These are phyloP conservation scores for Trypanosoma brucei DNA, from an alignment of 208 protist genomes.

Conservation along the genomic window DNA sequence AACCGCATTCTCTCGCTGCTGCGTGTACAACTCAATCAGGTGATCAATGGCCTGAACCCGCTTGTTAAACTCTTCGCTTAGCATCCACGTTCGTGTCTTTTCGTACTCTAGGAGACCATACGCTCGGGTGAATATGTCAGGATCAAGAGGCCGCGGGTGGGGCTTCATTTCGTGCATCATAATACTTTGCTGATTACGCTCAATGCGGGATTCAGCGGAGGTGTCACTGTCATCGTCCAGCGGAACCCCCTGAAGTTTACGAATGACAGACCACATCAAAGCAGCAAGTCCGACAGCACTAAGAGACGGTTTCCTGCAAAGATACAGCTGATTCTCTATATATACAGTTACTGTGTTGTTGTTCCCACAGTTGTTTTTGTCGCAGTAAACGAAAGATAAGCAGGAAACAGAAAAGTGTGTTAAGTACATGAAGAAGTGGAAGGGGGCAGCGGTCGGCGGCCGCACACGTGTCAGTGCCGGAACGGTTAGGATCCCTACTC, in stretches of 20 bases:
- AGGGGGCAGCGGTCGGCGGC: too few species aligned
- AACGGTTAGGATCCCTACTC: too few species aligned
- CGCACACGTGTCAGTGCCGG: too few species aligned
- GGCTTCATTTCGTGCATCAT: slow-evolving; percentile 70
- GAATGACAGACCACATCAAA: slow-evolving; percentile 73
- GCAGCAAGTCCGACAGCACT: not conserved
- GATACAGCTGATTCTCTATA: not conserved
- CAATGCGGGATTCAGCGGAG: slow-evolving; percentile 22
- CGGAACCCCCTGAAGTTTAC: slow-evolving; percentile 44
- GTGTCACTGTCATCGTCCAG: slow-evolving; percentile 16
- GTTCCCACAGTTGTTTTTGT: too few species aligned
- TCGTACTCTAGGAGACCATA: slow-evolving; percentile 62
- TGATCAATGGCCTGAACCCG: slow-evolving; percentile 62
- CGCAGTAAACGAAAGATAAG: too few species aligned
- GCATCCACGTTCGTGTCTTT: slow-evolving; percentile 70
- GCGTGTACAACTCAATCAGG: slow-evolving; percentile 63
- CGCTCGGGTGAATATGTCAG: slow-evolving; percentile 54
- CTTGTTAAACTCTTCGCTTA: slow-evolving; percentile 40
- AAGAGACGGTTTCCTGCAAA: too few species aligned
- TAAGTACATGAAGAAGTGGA: too few species aligned
- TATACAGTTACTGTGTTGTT: not conserved
- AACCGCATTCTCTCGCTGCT: slow-evolving; percentile 61
- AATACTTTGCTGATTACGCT: slow-evolving; percentile 57
- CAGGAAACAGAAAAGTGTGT: too few species aligned
- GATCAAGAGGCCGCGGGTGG: slow-evolving; percentile 48